phyloP scores from a whole-genome alignment of 2,329 filamentous ascomycete species.

The Colletotrichum plurivorum region DNA sequence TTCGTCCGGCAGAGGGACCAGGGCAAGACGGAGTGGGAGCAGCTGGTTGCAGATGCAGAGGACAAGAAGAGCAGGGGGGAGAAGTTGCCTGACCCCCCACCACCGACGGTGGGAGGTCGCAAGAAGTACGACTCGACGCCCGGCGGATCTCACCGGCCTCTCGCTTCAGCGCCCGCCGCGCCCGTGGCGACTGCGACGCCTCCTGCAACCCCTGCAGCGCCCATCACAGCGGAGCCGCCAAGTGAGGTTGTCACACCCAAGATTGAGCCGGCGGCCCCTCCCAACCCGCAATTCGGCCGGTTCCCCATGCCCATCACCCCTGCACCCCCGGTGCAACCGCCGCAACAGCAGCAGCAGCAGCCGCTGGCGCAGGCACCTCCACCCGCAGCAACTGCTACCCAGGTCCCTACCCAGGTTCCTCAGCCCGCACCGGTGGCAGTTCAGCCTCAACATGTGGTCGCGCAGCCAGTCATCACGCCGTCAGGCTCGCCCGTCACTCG shows the following conservation, averaged over 20 bases:
- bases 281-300: slow-evolving; percentile 55
- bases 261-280: slow-evolving; percentile 55
- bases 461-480: slow-evolving; percentile 55
- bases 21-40: slow-evolving; percentile 71
- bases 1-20: slow-evolving; percentile 75
- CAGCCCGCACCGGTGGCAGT: slow-evolving; percentile 46
- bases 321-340: slow-evolving; percentile 50
- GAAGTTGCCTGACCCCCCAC: slow-evolving; percentile 71
- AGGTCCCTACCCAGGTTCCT: slow-evolving; percentile 35
- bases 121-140: slow-evolving; percentile 64
- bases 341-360: slow-evolving; percentile 44
- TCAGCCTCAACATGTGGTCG: slow-evolving; percentile 52
- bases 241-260: slow-evolving; percentile 63
- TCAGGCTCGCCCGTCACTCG: slow-evolving; percentile 62
- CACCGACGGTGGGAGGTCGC: slow-evolving; percentile 66
- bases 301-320: slow-evolving; percentile 65
- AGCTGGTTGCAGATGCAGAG: slow-evolving; percentile 73
- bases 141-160: slow-evolving; percentile 55
- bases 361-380: slow-evolving; percentile 35
- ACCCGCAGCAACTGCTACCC: slow-evolving; percentile 30
- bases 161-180: slow-evolving; percentile 56
- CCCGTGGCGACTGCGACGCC: slow-evolving; percentile 51
- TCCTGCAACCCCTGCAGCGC: slow-evolving; percentile 54
- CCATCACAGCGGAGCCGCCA: slow-evolving; percentile 53
- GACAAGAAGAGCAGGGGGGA: slow-evolving; percentile 69